A percentile compares a stretch with the other conserved stretches of the same genome.
These are phyloP conservation scores for Benincasa hispida DNA, from an alignment of 306 rosid genomes.

Conservation along the genomic window DNA sequence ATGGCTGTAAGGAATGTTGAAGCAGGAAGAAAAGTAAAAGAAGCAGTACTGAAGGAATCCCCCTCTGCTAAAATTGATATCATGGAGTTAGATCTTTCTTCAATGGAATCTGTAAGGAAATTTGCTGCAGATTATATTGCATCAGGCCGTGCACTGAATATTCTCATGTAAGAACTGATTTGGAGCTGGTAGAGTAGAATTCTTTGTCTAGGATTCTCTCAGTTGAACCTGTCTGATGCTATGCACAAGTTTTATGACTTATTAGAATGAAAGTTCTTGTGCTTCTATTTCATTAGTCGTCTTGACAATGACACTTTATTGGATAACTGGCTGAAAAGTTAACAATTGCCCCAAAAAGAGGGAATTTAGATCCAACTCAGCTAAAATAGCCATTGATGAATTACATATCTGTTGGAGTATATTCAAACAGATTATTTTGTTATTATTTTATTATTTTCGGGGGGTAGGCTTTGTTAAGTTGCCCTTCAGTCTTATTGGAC, in stretches of 20 bases:
- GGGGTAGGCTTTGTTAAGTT: background rate
- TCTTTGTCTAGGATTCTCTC: background rate
- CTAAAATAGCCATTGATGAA: background rate
- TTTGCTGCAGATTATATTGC: constrained; percentile 44
- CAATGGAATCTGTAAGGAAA: constrained; percentile 55
- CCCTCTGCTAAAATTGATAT: constrained; percentile 48
- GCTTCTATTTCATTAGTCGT: background rate
- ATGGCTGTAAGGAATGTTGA: constrained; percentile 70
- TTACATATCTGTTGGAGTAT: background rate
- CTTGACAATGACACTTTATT: background rate
- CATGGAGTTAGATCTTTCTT: constrained; percentile 61
- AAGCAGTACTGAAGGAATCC: constrained; percentile 30
- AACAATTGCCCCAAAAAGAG: background rate
- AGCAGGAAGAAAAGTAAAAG: constrained; percentile 33
- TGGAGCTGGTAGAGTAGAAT: background rate
- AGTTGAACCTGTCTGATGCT: background rate
- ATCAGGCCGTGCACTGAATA: constrained; percentile 37
- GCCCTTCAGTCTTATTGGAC: background rate
- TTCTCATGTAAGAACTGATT: constrained; percentile 36
- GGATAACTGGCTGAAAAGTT: background rate
- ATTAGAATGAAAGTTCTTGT: background rate
- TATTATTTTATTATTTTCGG: background rate
- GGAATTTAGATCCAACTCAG: background rate
- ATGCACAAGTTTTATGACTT: background rate
- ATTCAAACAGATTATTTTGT: background rate